Base-by-base conservation (phyloP, 2,329 filamentous ascomycete genomes). In the Rhinocladiella similis region DNA sequence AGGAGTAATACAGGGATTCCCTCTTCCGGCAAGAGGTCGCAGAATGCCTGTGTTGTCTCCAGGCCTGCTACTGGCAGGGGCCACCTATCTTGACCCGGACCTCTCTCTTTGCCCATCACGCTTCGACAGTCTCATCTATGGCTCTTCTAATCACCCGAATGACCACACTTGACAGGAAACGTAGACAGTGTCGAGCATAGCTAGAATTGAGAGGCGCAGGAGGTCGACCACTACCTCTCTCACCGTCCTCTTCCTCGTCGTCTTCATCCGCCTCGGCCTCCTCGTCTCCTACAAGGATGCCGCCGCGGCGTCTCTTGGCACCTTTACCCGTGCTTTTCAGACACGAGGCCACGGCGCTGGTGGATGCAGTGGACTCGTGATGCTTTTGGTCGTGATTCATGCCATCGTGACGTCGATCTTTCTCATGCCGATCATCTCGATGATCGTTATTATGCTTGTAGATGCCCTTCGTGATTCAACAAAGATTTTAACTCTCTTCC, bases 401-500 rank as follows among this genome's bases (percentile, higher is more conserved):
- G 65, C 69, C 70, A 65, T 71, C 63, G 68, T 73, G 64, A 63
- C 36, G 52, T 45, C 73, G 67, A 59, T 66, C 63, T 20, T 54
- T 22, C 16, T 61, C 52, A 48, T 49, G 39, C 12, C 54, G 53
- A 47, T 62, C 50, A 53, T 57, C 14, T 25, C 41, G 46, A 53
- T 60, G 49, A 55, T 60, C 35, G 41, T 48, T 41, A 47, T 60
- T 35, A 53, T 63, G 33, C 47, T 60, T 51, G 35, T 64, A 47
- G 61, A 77, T 71, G 66, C 76, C 72, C 67, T 79, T 68, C 67
- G 77, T 73, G 53, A 50, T 25, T 36, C 16, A 72, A 81, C 72
- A 81, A 80, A 82, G 80, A 83, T 80, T 90, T 86, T 79, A 87
- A 77, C 78, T 83, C 25, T 86, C 82, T 70, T 97, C 92, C 74